Conservation (phyloP, 345 rosid genomes). For the Syzygium aromaticum region DNA sequence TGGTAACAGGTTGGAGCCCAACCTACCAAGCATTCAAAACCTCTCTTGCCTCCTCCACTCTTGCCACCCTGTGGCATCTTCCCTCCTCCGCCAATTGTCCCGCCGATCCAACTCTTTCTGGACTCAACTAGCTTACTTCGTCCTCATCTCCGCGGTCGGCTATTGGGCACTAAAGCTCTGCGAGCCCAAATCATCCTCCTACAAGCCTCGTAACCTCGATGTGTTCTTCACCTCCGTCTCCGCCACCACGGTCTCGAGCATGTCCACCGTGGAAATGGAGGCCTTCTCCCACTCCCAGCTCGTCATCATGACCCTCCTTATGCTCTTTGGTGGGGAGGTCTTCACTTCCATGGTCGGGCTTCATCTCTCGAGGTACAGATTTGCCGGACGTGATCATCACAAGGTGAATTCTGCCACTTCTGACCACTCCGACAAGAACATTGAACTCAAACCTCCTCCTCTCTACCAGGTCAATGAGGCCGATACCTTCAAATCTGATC, state of each 20-base stretch:
- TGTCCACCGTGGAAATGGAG: slow-evolving; percentile 82
- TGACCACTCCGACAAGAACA: background rate
- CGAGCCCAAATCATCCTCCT: slow-evolving; percentile 21
- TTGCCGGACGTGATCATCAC: background rate
- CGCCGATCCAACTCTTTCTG: slow-evolving; percentile 16
- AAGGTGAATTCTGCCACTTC: background rate
- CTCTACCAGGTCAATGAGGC: background rate
- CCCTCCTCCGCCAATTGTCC: background rate
- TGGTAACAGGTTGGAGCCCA: background rate
- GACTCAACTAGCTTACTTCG: slow-evolving; percentile 32
- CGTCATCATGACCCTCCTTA: slow-evolving; percentile 37
- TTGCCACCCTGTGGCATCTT: background rate
- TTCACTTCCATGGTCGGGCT: slow-evolving; percentile 39
- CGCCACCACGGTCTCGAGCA: slow-evolving; percentile 54
- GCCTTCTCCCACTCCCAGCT: slow-evolving; percentile 65
- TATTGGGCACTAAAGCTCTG: slow-evolving; percentile 20
- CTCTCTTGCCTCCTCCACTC: background rate
- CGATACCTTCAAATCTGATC: background rate
- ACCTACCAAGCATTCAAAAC: background rate
- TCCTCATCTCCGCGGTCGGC: slow-evolving; percentile 21
- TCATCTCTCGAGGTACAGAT: background rate
- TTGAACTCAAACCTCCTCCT: background rate
- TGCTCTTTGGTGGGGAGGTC: slow-evolving; percentile 46
- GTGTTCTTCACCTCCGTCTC: slow-evolving; percentile 70
- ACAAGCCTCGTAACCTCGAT: slow-evolving; percentile 21